A percentile compares a stretch with the other conserved stretches of the same genome.
phyloP scores from a whole-genome alignment of 805 yeast species.

The Saccharomyces paradoxus region DNA sequence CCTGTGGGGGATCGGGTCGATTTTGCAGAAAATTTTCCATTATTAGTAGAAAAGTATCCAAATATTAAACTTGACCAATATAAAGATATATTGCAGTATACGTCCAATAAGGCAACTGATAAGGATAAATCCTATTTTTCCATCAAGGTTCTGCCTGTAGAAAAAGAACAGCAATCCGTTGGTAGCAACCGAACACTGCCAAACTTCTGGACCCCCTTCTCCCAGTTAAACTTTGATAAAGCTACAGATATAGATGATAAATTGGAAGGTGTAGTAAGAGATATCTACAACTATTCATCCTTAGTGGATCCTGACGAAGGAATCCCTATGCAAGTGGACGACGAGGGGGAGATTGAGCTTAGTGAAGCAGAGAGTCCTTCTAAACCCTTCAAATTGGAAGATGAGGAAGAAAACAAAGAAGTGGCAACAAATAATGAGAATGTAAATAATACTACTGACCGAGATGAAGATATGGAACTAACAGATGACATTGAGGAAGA shows the following conservation, averaged over 20 bases:
- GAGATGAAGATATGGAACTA: neutral
- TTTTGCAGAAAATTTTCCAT: constrained; percentile 26
- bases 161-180: neutral
- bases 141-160: constrained; percentile 10
- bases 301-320: neutral
- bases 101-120: constrained; percentile 2
- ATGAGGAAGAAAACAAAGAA: neutral
- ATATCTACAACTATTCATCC: constrained; percentile 19
- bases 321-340: neutral
- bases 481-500: neutral
- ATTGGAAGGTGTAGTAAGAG: constrained; percentile 13
- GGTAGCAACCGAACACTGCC: neutral
- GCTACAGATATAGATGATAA: constrained; percentile 13
- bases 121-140: constrained; percentile 14
- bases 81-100: constrained; percentile 12
- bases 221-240: constrained; percentile 10
- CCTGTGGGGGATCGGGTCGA: constrained; percentile 9
- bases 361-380: neutral
- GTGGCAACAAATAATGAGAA: neutral
- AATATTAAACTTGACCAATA: constrained; percentile 17
- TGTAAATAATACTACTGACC: neutral
- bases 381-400: neutral
- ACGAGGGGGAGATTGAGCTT: neutral
- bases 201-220: constrained; percentile 21
- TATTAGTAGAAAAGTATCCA: constrained; percentile 19